Conservation (phyloP, 768 basidiomycete genomes). For the Agaricus subrufescens region DNA sequence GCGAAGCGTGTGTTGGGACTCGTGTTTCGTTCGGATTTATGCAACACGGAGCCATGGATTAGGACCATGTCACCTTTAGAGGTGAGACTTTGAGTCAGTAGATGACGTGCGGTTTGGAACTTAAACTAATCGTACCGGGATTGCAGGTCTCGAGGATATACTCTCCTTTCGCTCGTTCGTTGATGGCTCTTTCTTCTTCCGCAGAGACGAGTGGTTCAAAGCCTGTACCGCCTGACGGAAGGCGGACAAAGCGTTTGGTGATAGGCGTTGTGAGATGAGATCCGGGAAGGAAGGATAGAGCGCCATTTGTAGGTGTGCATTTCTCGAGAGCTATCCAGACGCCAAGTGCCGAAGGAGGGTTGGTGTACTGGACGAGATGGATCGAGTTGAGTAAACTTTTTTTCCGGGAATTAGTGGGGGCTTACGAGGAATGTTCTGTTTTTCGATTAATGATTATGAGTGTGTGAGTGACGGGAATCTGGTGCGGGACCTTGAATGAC, state of each 20-base stretch:
- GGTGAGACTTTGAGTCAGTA: neutral
- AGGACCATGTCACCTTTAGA: slow-evolving; percentile 78
- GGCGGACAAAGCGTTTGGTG: slow-evolving; percentile 81
- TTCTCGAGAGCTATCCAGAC: slow-evolving; percentile 96
- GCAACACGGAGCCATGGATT: slow-evolving; percentile 90
- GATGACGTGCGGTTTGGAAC: neutral
- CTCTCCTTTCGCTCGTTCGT: slow-evolving; percentile 29
- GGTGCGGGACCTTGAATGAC: slow-evolving; percentile 22
- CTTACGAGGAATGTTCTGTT: slow-evolving; percentile 70
- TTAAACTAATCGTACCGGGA: slow-evolving; percentile 45
- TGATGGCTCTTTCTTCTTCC: slow-evolving; percentile 26
- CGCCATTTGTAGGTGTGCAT: slow-evolving; percentile 80
- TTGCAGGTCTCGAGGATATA: slow-evolving; percentile 70
- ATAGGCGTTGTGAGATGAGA: slow-evolving; percentile 77
- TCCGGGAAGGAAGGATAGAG: slow-evolving; percentile 85
- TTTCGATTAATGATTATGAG: neutral
- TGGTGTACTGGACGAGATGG: slow-evolving; percentile 62
- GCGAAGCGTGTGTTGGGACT: slow-evolving; percentile 81
- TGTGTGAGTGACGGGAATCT: neutral
- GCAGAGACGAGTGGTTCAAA: slow-evolving; percentile 61
- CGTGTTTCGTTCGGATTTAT: slow-evolving; percentile 86
- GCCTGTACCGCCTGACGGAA: slow-evolving; percentile 70
- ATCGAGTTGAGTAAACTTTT: neutral
- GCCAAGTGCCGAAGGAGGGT: slow-evolving; percentile 88
- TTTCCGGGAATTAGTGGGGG: neutral